phyloP scores from a whole-genome alignment of 139 green algal species.

The Chlorella sp. region DNA sequence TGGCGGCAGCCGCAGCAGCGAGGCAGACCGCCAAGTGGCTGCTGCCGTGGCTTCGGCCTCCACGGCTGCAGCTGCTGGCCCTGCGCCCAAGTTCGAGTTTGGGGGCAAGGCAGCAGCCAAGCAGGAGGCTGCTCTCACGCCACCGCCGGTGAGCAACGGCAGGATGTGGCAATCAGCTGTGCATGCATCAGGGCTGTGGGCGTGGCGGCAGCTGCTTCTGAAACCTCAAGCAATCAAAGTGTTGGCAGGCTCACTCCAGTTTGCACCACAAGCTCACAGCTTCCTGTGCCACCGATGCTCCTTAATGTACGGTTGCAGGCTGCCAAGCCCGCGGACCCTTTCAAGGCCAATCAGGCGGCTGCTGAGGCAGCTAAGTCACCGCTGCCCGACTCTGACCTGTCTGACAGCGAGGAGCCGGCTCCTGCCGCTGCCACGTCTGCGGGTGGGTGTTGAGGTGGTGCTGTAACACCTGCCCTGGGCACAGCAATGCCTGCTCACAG shows the following conservation, averaged over 20 bases:
- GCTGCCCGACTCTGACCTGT: conserved; percentile 27
- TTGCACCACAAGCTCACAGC: neutral
- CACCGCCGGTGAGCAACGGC: neutral
- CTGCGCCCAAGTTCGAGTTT: conserved; percentile 27
- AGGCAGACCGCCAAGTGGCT: conserved; percentile 16
- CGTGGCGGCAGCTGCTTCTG: neutral
- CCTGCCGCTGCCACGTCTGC: neutral
- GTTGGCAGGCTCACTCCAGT: neutral
- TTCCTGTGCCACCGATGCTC: neutral
- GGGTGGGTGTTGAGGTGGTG: neutral
- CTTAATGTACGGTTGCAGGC: neutral
- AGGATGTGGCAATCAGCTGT: neutral
- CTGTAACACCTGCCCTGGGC: neutral
- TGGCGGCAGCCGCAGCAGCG: conserved; percentile 24
- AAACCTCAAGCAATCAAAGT: neutral
- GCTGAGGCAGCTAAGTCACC: conserved; percentile 43
- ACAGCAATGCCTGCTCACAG: too few relatives aligned
- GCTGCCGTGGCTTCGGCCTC: neutral
- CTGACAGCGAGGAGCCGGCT: conserved; percentile 16
- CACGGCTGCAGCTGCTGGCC: neutral
- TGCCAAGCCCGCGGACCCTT: neutral
- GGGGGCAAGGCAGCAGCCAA: neutral
- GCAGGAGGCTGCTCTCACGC: neutral
- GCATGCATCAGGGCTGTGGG: too few relatives aligned
- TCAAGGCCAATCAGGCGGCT: conserved; percentile 32